These are phyloP conservation scores for Calonectria montana DNA, from an alignment of 2,329 filamentous ascomycete species.

Conservation along the genomic window DNA sequence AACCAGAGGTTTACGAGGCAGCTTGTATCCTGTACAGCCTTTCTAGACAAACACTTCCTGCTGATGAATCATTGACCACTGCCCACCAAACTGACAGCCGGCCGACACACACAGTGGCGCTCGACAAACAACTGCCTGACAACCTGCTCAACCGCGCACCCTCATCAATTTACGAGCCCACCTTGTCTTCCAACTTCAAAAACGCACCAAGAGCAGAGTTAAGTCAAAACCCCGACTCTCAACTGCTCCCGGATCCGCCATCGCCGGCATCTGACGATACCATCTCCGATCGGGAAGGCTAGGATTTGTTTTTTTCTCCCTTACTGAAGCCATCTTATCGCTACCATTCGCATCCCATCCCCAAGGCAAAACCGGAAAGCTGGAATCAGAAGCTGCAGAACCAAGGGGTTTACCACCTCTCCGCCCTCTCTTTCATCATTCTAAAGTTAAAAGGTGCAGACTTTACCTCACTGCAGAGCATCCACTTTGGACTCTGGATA, in stretches of 20 bases:
- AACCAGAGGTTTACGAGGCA: background rate
- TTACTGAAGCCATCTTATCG: background rate
- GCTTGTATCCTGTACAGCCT: background rate
- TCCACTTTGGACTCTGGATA: background rate
- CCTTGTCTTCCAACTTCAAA: background rate
- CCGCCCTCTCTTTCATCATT: background rate
- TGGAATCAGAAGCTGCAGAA: background rate
- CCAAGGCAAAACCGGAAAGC: background rate
- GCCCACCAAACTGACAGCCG: background rate
- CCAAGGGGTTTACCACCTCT: background rate
- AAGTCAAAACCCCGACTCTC: background rate
- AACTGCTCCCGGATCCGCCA: background rate
- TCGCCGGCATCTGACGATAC: background rate
- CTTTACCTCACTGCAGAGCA: background rate
- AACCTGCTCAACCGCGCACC: background rate
- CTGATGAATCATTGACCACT: background rate
- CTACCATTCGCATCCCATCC: background rate
- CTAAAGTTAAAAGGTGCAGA: background rate
- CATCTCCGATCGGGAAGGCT: background rate
- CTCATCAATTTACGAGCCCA: background rate
- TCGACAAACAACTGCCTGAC: slow-evolving; percentile 1
- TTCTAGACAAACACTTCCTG: background rate
- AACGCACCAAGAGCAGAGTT: no score
- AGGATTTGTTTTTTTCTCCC: background rate
- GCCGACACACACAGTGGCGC: background rate